Evolutionary conservation across 208 protist genomes (phyloP), one percentile per base, ranked within the genome.

Genomic region (Leishmania mexicana): DNA sequence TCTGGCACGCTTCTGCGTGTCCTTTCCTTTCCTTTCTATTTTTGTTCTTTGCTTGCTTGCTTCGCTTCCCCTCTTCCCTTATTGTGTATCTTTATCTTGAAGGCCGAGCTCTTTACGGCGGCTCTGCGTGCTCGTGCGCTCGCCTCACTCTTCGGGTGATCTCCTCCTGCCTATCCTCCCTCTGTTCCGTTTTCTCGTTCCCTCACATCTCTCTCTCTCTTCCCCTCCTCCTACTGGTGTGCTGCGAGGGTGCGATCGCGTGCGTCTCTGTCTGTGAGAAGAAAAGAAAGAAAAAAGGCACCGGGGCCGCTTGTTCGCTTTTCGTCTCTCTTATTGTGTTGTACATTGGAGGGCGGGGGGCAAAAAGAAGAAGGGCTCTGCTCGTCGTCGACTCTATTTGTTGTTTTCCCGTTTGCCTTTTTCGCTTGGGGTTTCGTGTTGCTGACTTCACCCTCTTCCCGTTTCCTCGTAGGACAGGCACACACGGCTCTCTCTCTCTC

Each of bases 211-310:
- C 75, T 54, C 38, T 54, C 38, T 78, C 21, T 67, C 13, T 47
- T 38, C 38, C 7, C 35, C 38, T 40, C 8, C 15, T 40, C 35
- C 62, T 60, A 49, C 68, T 28, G 45, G 68, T 53, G 40, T 74
- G 45, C 28, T 45, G 45, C 68, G 13, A 31, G 68, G 68, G 68
- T 31, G 21, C 68, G 68, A 53, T 35, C 11, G 42, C 68, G 68
- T 2, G 28, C 28, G 40, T 47, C 21, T 74, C 10, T 74, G 8
- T 53, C 21, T 74, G 62, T 35, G 42, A 42, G 21, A 47, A 47
- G 45, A 47, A 74, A 67, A 47, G 47, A 79, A 51, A 73, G 47
- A 64, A 40, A 80, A 42, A 49, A 73, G 40, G 40, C 38, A 38
- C 45, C 45, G 10, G n/a, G 4, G 11, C 19, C 42, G 24, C 51